Conservation (phyloP, 2,329 filamentous ascomycete species). For the Sclerotiophoma versabilis region DNA sequence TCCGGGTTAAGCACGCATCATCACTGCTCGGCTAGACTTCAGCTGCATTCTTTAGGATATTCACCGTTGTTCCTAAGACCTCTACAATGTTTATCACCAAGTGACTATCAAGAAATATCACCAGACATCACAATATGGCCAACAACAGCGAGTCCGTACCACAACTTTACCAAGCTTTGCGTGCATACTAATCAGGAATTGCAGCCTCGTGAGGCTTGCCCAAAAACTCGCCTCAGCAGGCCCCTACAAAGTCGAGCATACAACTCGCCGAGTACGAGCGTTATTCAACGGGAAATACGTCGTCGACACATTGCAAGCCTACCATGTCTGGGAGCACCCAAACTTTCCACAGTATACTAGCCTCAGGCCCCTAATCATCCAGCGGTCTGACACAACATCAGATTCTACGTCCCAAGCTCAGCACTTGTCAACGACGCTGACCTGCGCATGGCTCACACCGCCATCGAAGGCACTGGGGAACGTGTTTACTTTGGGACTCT, state of each 20-base stretch:
- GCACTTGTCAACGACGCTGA: conserved; percentile 21
- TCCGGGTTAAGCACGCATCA: conserved; percentile 11
- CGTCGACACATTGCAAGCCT: conserved; percentile 44
- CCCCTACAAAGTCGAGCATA: conserved; percentile 40
- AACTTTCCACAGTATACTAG: conserved; percentile 44
- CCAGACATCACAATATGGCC: conserved; percentile 5
- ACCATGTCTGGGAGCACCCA: conserved; percentile 49
- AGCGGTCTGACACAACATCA: conserved; percentile 10
- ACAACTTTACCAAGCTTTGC: neutral
- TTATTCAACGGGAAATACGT: conserved; percentile 42
- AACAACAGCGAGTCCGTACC: conserved; percentile 17
- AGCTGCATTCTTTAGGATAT: neutral
- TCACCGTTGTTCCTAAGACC: neutral
- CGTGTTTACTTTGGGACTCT: conserved; percentile 32
- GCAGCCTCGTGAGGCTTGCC: conserved; percentile 51
- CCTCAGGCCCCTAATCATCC: neutral
- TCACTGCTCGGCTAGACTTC: conserved; percentile 1
- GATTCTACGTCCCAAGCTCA: conserved; percentile 40
- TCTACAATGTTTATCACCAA: neutral
- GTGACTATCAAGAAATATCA: neutral
- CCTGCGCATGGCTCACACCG: neutral
- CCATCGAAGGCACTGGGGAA: conserved; percentile 4
- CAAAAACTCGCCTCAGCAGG: conserved; percentile 51
- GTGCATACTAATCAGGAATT: conserved; percentile 1
- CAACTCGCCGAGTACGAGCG: conserved; percentile 42